A percentile compares a stretch with the other conserved stretches of the same genome.
Evolutionary conservation across 345 rosid species (phyloP).

Genomic region (Xanthoceras sorbifolium): DNA sequence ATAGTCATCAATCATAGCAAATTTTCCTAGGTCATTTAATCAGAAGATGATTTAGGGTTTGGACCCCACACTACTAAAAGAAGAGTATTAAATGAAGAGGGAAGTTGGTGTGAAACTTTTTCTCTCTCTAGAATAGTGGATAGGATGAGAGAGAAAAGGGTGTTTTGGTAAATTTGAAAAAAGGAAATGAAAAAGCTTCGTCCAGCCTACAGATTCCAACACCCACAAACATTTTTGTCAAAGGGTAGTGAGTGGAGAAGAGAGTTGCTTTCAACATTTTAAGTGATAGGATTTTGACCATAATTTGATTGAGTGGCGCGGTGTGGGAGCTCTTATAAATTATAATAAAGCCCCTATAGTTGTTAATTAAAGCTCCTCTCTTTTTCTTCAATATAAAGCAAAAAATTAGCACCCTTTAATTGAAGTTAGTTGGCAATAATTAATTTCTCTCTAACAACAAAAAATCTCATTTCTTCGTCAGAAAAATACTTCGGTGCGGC

Average conservation of each 20-base stretch:
- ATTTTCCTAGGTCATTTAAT: no score
- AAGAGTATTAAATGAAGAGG: not conserved
- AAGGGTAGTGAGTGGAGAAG: not conserved
- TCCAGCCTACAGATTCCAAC: no score
- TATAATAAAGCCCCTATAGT: not conserved
- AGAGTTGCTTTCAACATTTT: not conserved
- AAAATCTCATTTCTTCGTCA: no score
- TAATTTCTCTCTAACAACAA: no score
- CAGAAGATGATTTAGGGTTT: not conserved
- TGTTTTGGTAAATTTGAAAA: not conserved
- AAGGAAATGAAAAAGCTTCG: no score
- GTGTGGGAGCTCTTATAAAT: not conserved
- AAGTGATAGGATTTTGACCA: constrained; percentile 4
- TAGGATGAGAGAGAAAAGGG: not conserved
- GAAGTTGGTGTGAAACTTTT: not conserved
- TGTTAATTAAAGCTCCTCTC: not conserved
- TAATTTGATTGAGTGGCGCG: not conserved
- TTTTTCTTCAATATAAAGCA: not conserved
- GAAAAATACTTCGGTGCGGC: no score
- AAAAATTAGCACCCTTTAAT: not conserved
- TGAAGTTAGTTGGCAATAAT: no score
- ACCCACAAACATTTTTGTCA: not conserved
- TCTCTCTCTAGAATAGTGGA: not conserved
- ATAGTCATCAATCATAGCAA: no score
- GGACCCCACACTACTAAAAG: not conserved